Evolutionary conservation across 163 green algal genomes (phyloP).

Genomic region (Chlorella variabilis): DNA sequence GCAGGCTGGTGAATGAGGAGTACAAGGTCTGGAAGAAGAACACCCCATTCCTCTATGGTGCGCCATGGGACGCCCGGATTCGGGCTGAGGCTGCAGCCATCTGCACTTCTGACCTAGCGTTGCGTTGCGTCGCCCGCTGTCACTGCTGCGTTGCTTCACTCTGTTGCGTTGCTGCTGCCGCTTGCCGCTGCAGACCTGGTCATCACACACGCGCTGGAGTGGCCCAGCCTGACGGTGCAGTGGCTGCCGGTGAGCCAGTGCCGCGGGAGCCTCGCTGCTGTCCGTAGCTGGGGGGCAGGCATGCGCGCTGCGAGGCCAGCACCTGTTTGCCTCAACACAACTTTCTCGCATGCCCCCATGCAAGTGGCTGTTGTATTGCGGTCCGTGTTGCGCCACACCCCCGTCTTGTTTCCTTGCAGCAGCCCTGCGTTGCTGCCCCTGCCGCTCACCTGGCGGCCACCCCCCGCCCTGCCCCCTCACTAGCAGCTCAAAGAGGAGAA

Average conservation of each 20-base stretch:
- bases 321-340: too few relatives aligned
- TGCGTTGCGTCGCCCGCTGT: background rate
- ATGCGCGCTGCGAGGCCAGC: too few relatives aligned
- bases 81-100: background rate
- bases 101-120: background rate
- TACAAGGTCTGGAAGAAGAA: slow-evolving; percentile 99
- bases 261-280: background rate
- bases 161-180: background rate
- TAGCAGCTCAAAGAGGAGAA: slow-evolving; percentile 73
- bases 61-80: too few relatives aligned
- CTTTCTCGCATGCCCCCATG: too few relatives aligned
- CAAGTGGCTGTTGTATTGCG: too few relatives aligned
- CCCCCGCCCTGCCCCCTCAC: too few relatives aligned
- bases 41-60: slow-evolving; percentile 98
- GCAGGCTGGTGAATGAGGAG: slow-evolving; percentile 97
- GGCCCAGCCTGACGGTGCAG: slow-evolving; percentile 97
- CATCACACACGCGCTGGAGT: slow-evolving; percentile 98
- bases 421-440: too few relatives aligned
- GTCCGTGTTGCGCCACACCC: too few relatives aligned
- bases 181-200: slow-evolving; percentile 89
- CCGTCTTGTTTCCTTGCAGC: too few relatives aligned
- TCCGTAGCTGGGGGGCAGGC: background rate
- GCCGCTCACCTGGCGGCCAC: background rate
- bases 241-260: slow-evolving; percentile 91
- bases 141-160: background rate